Conservation (phyloP, 495 filamentous ascomycete genomes). For the Podospora pseudopauciseta region DNA sequence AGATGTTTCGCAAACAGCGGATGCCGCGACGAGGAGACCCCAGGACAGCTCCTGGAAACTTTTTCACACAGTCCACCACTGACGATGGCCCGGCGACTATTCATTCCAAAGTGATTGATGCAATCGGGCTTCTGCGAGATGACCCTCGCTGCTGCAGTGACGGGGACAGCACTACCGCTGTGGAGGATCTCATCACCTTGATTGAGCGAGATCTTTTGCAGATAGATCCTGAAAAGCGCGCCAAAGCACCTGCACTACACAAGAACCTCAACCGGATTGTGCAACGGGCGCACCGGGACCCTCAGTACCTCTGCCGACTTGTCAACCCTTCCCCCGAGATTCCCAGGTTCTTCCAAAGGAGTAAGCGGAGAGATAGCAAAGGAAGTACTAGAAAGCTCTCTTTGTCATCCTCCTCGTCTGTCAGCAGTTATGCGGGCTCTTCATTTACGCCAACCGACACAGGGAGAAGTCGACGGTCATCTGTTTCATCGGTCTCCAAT, state of each 20-base stretch:
- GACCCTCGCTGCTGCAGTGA: slow-evolving; percentile 2
- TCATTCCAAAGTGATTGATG: slow-evolving; percentile 8
- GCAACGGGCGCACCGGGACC: not conserved
- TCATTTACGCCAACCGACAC: not conserved
- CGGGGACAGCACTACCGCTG: not conserved
- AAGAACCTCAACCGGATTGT: slow-evolving; percentile 8
- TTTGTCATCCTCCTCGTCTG: not conserved
- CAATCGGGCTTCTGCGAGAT: not conserved
- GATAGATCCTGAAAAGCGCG: slow-evolving; percentile 7
- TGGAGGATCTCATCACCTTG: slow-evolving; percentile 10
- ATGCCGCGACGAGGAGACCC: slow-evolving; percentile 8
- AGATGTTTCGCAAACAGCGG: slow-evolving; percentile 3
- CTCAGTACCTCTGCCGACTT: not conserved
- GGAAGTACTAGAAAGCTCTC: not conserved
- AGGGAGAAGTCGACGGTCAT: not conserved
- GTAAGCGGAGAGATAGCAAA: not conserved
- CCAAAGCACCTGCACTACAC: slow-evolving; percentile 10
- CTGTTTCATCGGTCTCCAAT: not conserved
- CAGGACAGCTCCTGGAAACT: not conserved
- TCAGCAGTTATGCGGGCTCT: not conserved
- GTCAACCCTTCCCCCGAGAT: not conserved
- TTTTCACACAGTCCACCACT: not conserved
- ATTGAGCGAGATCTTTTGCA: slow-evolving; percentile 14
- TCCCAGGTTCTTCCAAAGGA: slow-evolving; percentile 6
- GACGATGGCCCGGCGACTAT: not conserved